Evolutionary conservation across 1,139 yeast species (phyloP).

Genomic region (Geotrichum restrictum): DNA sequence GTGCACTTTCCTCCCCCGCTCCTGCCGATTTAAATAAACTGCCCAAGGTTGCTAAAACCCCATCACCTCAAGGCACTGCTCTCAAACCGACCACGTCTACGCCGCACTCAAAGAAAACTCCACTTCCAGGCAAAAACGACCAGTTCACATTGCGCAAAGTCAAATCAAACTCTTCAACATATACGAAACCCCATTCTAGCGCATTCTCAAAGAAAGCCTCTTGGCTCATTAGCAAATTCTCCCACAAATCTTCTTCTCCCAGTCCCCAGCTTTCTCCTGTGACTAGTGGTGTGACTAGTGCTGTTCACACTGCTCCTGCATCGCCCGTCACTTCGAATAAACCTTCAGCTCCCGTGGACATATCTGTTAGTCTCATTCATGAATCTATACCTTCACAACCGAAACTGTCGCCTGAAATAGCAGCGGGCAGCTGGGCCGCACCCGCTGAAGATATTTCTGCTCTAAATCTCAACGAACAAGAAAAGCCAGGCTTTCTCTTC

Average conservation of each 20-base stretch:
- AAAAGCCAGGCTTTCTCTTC: constrained; percentile 3
- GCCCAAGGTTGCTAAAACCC: constrained; percentile 22
- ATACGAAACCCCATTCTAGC: constrained; percentile 12
- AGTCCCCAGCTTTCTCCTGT: constrained; percentile 35
- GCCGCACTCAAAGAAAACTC: not conserved
- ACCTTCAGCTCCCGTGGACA: not conserved
- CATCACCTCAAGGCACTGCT: constrained; percentile 14
- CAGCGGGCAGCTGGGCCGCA: not conserved
- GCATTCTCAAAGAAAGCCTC: constrained; percentile 17
- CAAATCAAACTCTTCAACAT: constrained; percentile 18
- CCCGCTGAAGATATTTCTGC: constrained; percentile 1
- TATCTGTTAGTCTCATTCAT: not conserved
- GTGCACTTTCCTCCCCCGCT: constrained; percentile 22
- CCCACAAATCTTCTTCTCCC: constrained; percentile 37
- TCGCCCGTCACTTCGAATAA: not conserved
- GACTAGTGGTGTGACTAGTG: not conserved
- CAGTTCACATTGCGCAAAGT: constrained; percentile 6
- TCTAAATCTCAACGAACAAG: not conserved
- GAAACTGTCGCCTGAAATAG: not conserved
- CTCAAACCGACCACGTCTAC: not conserved
- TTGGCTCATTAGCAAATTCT: constrained; percentile 28
- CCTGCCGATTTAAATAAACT: constrained; percentile 33
- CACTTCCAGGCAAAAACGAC: not conserved
- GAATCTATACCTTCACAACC: not conserved
- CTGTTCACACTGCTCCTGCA: not conserved